A percentile compares a stretch with the other conserved stretches of the same genome.
Evolutionary conservation across 495 filamentous ascomycete species (phyloP).

Genomic region (Penicillium macrosclerotiorum): DNA sequence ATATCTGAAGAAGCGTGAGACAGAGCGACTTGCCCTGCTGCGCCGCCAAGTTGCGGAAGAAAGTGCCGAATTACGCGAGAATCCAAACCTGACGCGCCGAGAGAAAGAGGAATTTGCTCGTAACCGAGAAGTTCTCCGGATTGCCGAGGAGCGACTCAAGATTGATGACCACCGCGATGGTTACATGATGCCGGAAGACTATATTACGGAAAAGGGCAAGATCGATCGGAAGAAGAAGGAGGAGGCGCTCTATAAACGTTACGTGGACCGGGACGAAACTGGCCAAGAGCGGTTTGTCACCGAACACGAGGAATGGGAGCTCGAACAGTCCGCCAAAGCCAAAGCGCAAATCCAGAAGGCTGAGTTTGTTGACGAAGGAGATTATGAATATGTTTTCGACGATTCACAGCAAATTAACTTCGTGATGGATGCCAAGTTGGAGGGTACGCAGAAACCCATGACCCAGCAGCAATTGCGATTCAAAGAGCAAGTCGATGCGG

Average conservation of each 20-base stretch:
- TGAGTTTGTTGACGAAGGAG: conserved; percentile 76
- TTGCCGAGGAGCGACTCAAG: conserved; percentile 82
- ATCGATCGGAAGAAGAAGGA: conserved; percentile 89
- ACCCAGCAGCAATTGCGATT: conserved; percentile 76
- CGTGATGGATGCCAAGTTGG: conserved; percentile 68
- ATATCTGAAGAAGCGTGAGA: conserved; percentile 89
- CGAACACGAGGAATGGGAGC: conserved; percentile 95
- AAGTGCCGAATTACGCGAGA: conserved; percentile 73
- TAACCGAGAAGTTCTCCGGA: conserved; percentile 79
- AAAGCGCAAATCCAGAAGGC: conserved; percentile 77
- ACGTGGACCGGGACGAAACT: conserved; percentile 83
- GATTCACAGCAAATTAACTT: conserved; percentile 86
- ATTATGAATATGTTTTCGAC: conserved; percentile 95
- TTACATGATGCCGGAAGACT: conserved; percentile 91
- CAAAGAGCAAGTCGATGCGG: conserved; percentile 76
- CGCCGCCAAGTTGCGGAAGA: conserved; percentile 93
- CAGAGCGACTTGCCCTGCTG: conserved; percentile 77
- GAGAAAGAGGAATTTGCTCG: conserved; percentile 91
- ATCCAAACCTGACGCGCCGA: conserved; percentile 66
- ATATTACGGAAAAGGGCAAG: conserved; percentile 89
- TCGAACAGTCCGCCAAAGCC: conserved; percentile 85
- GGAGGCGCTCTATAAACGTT: conserved; percentile 84
- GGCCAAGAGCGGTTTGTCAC: conserved; percentile 89
- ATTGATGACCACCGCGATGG: conserved; percentile 94
- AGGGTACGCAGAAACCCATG: conserved; percentile 64